phyloP scores from a whole-genome alignment of 257 asterid species.

The Solanum medicagineum region DNA sequence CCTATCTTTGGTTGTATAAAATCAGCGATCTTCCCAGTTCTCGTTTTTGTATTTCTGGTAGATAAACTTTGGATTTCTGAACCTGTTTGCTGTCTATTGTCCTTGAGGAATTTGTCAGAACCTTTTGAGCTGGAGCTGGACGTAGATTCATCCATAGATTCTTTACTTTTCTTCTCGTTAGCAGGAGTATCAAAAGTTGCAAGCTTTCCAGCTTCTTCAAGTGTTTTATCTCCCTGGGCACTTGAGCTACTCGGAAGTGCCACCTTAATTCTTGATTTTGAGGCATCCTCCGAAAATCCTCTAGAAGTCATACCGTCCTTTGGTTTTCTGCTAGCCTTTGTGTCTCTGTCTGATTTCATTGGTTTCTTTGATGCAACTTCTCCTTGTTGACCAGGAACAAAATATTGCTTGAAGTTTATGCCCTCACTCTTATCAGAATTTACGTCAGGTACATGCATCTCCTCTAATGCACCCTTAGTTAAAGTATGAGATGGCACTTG shows the following conservation, averaged over 20 bases:
- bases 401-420: constrained; percentile 50
- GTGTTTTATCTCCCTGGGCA: constrained; percentile 7
- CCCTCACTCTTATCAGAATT: constrained; percentile 21
- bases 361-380: constrained; percentile 11
- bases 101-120: constrained; percentile 9
- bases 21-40: constrained; percentile 2
- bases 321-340: neutral
- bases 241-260: constrained; percentile 11
- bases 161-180: constrained; percentile 8
- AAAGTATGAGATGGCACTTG: neutral
- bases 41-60: constrained; percentile 5
- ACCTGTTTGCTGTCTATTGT: constrained; percentile 11
- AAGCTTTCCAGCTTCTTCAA: constrained; percentile 8
- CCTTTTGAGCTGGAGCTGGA: constrained; percentile 11
- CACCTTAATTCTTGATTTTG: constrained; percentile 5
- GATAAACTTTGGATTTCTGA: constrained; percentile 3
- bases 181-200: constrained; percentile 13
- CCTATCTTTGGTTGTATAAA: constrained; percentile 24
- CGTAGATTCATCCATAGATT: constrained; percentile 21
- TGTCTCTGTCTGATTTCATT: neutral
- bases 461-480: constrained; percentile 5
- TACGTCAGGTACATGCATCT: constrained; percentile 9
- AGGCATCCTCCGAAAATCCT: neutral
- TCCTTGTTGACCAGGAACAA: constrained; percentile 25
- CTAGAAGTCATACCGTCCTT: neutral